Evolutionary conservation across 805 yeast species (phyloP), one percentile per base, ranked within the genome.

Genomic region (Yarrowia divulgata): DNA sequence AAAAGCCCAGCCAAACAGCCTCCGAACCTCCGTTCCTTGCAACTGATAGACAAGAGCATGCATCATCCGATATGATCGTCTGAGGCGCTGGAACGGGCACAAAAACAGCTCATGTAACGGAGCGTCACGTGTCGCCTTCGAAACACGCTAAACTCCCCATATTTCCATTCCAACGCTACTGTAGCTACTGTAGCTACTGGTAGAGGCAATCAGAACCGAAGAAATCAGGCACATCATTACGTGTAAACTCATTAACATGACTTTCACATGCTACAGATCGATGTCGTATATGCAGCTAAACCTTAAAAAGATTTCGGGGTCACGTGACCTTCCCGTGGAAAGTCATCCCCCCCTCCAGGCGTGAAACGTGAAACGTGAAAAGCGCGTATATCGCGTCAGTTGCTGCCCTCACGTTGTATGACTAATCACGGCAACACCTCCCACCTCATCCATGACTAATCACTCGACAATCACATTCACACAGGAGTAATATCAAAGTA

Each of bases 231-330:
- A 23, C 29, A 23, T 23, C 4, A 2, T 23, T 23, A 23, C 29
- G n/a, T 23, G 29, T 23, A 23, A 23, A 23, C n/a, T n/a, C n/a
- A n/a, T 23, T 23, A 4, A 4, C 29, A 23, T n/a, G 19, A 50
- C 32, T 52, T 52, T 52, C 58, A 52, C 58, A 52, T 52, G 58
- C 58, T 52, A 52, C 57, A 50, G 19, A 50, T 50, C 57, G 37
- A 14, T 29, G 37, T 37, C 58, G 42, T 37, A 37, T 52, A 52
- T 52, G 58, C 43, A 52, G 13, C 42, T 35, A 52, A 52, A 52
- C 58, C 7, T 35, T 13, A 35, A 52, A 52, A 8, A 9, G 9
- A 29, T 48, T 48, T 49, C 5, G 43, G 4, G 43, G 58, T 52
- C 58, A 52, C 58, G 58, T 52, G 58, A 10, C 19, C 54, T 4